Conservation (phyloP, 768 basidiomycete species). For the Rickenella mellea region DNA sequence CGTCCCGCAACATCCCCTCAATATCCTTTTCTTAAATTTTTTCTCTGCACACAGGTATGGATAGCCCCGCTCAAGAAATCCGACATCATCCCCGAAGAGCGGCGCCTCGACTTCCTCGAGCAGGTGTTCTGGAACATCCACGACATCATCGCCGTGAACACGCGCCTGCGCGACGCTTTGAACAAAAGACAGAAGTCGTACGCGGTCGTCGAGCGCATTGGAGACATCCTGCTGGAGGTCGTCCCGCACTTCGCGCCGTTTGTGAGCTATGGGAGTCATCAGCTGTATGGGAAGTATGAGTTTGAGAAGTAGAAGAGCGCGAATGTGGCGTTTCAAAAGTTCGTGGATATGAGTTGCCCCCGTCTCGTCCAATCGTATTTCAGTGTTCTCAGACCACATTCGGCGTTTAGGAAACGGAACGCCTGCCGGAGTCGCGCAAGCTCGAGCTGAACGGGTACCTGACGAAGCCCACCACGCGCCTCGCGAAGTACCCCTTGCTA, state of each 20-base stretch:
- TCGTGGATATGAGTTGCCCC: constrained; percentile 72
- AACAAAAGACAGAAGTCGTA: constrained; percentile 93
- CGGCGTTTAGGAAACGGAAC: constrained; percentile 64
- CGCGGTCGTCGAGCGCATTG: constrained; percentile 86
- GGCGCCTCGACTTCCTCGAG: constrained; percentile 76
- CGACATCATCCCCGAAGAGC: constrained; percentile 65
- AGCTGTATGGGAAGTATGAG: constrained; percentile 96
- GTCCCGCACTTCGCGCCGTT: constrained; percentile 89
- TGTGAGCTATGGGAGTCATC: constrained; percentile 92
- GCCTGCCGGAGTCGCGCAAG: constrained; percentile 90
- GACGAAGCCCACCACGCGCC: constrained; percentile 94
- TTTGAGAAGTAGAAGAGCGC: constrained; percentile 97
- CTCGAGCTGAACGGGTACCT: constrained; percentile 96
- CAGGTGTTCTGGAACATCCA: constrained; percentile 98
- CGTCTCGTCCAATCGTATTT: background rate
- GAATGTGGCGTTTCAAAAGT: constrained; percentile 87
- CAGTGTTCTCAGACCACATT: background rate
- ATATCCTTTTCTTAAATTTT: background rate
- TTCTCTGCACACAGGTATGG: constrained; percentile 61
- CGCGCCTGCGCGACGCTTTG: constrained; percentile 81
- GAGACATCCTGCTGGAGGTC: constrained; percentile 81
- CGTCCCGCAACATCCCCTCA: constrained; percentile 18
- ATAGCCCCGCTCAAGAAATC: constrained; percentile 72
- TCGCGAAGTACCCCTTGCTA: constrained; percentile 92
- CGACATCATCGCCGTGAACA: constrained; percentile 89